Conservation (phyloP, 257 asterid species). For the Nicotiana obtusifolia region DNA sequence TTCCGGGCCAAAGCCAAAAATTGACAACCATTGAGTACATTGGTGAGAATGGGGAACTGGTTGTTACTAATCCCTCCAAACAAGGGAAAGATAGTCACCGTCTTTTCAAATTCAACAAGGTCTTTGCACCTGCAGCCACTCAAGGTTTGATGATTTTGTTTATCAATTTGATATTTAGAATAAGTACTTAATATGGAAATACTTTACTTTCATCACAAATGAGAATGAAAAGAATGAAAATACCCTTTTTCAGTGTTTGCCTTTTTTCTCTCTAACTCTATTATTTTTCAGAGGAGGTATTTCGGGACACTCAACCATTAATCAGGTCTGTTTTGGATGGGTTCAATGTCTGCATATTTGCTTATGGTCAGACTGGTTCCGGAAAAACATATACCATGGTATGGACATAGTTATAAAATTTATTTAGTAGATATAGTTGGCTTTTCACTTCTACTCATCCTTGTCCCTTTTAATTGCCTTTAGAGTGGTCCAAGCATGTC, state of each 20-base stretch:
- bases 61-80: constrained; percentile 71
- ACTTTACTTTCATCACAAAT: constrained; percentile 3
- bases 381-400: constrained; percentile 99
- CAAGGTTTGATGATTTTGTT: constrained; percentile 56
- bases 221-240: neutral
- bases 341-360: constrained; percentile 90
- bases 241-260: neutral
- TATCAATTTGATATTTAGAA: neutral
- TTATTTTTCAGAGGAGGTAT: constrained; percentile 67
- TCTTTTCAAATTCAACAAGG: constrained; percentile 86
- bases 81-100: constrained; percentile 87
- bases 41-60: constrained; percentile 91
- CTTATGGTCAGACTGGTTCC: constrained; percentile 97
- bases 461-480: constrained; percentile 15
- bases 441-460: constrained; percentile 12
- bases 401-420: constrained; percentile 11
- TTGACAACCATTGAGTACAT: constrained; percentile 74
- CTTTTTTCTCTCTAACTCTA: neutral
- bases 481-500: constrained; percentile 81
- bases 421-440: neutral
- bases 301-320: constrained; percentile 79
- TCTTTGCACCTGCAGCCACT: constrained; percentile 66
- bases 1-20: constrained; percentile 59
- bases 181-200: neutral
- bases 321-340: constrained; percentile 96